Evolutionary conservation across 805 yeast genomes (phyloP), one percentile per base, ranked within the genome.

Genomic region (Wickerhamiella galacta): DNA sequence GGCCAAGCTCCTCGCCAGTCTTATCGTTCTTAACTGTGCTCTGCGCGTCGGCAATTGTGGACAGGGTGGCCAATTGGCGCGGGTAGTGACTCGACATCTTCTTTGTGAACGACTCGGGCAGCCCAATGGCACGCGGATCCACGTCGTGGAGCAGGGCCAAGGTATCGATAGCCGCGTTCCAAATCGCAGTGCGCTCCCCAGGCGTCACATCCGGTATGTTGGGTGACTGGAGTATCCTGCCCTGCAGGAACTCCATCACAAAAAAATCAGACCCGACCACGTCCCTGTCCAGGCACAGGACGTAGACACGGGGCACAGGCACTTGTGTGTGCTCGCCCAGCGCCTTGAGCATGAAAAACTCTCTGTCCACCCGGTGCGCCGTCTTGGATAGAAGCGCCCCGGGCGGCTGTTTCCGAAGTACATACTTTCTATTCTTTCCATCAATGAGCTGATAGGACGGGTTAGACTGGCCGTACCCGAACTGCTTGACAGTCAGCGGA

Each of bases 331-430:
- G 38, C 26, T 44, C 43, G 24, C 20, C 10, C 22, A 59, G 43
- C n/a, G 60, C 56, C 30, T 58, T 58, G 20, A 70, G 46, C 50
- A 71, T 61, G 46, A 59, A 59, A 43, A 64, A 72, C 45, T 72
- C 79, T 12, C 78, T 47, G 41, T 72, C 78, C 20, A 72, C 66
- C 3, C 76, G 66, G 47, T 72, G 79, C 1, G 79, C 76, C 6
- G 70, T 60, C 40, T 58, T 63, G 12, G 71, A 62, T 12, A 70
- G 63, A 29, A 72, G 53, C 36, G 63, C 56, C 22, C 56, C 56
- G 6, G 64, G 58, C 1, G 79, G 79, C 44, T 72, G 72, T 40
- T 71, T 57, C 35, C 79, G 54, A 32, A 72, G 55, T 3, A 71
- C 77, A 34, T 58, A 62, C 25, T 57, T 52, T 19, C 46, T 51